phyloP scores from a whole-genome alignment of 805 yeast genomes.

The Blastobotrys parvus region DNA sequence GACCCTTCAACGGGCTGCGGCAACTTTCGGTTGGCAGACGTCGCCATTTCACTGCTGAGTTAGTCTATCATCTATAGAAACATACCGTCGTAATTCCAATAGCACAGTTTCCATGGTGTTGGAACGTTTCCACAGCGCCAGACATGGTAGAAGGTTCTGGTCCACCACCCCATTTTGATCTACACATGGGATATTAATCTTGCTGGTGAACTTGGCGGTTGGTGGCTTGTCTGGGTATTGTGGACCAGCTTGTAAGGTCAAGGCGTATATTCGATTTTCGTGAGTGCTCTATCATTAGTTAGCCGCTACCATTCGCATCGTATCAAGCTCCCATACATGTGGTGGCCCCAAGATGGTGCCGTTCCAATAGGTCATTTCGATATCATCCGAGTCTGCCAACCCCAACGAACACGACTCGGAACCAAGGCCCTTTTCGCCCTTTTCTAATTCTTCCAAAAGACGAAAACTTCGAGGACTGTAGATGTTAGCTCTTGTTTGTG shows the following conservation, averaged over 20 bases:
- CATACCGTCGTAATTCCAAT: constrained; percentile 61
- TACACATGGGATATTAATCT: constrained; percentile 90
- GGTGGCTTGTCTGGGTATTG: constrained; percentile 90
- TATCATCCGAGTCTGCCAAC: constrained; percentile 80
- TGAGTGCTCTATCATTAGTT: constrained; percentile 43
- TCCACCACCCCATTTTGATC: constrained; percentile 37
- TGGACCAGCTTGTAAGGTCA: constrained; percentile 73
- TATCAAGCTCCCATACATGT: constrained; percentile 32
- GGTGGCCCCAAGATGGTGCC: constrained; percentile 99
- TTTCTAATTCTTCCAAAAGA: constrained; percentile 90
- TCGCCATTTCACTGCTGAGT: constrained; percentile 58
- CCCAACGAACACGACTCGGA: constrained; percentile 97
- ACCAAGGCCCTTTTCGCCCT: constrained; percentile 96
- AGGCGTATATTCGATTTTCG: constrained; percentile 86
- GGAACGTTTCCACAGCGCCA: constrained; percentile 80
- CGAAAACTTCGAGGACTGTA: constrained; percentile 81
- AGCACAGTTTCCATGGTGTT: constrained; percentile 90
- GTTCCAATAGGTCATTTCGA: constrained; percentile 92
- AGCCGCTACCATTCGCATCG: background rate
- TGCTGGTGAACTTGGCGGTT: constrained; percentile 65
- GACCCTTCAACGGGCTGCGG: constrained; percentile 90
- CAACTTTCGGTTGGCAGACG: constrained; percentile 70
- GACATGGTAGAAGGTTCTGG: constrained; percentile 49
- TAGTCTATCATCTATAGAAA: constrained; percentile 22
- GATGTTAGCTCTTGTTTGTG: background rate